Conservation (phyloP, 306 rosid genomes). For the Boehmeria nivea region DNA sequence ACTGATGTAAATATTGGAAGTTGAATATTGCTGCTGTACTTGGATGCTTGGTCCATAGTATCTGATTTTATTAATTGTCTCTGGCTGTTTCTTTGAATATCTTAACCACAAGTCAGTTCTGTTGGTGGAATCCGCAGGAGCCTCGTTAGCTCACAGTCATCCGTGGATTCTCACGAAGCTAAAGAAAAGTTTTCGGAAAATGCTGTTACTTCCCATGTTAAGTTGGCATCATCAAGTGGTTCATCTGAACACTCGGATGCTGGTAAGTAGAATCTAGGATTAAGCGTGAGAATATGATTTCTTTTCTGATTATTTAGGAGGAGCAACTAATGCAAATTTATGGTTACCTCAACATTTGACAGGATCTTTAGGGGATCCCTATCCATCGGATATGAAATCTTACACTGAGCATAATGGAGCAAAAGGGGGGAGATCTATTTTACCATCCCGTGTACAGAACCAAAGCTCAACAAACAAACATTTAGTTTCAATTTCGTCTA, state of each 20-base stretch:
- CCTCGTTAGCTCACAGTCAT: constrained; percentile 44
- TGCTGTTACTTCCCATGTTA: constrained; percentile 37
- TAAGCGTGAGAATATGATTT: constrained; percentile 12
- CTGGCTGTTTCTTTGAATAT: background rate
- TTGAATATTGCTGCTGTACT: background rate
- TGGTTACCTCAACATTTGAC: constrained; percentile 10
- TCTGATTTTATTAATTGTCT: background rate
- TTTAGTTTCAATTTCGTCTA: constrained; percentile 29
- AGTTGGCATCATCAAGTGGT: constrained; percentile 36
- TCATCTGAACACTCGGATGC: constrained; percentile 39
- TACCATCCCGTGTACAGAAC: constrained; percentile 31
- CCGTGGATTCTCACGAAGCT: constrained; percentile 60
- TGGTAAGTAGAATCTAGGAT: constrained; percentile 35
- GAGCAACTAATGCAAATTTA: constrained; percentile 19
- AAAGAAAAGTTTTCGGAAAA: constrained; percentile 44
- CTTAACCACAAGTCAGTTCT: constrained; percentile 4
- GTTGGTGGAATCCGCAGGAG: constrained; percentile 38
- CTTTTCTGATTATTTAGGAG: constrained; percentile 15
- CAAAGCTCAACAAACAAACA: constrained; percentile 29
- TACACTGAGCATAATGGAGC: constrained; percentile 27
- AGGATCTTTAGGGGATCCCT: constrained; percentile 31
- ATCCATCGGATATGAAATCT: constrained; percentile 35
- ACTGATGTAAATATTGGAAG: constrained; percentile 1
- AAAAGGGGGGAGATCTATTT: constrained; percentile 36
- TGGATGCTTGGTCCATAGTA: background rate